Base-by-base conservation (phyloP, 2,329 filamentous ascomycete genomes). In the Colletotrichum sp. region DNA sequence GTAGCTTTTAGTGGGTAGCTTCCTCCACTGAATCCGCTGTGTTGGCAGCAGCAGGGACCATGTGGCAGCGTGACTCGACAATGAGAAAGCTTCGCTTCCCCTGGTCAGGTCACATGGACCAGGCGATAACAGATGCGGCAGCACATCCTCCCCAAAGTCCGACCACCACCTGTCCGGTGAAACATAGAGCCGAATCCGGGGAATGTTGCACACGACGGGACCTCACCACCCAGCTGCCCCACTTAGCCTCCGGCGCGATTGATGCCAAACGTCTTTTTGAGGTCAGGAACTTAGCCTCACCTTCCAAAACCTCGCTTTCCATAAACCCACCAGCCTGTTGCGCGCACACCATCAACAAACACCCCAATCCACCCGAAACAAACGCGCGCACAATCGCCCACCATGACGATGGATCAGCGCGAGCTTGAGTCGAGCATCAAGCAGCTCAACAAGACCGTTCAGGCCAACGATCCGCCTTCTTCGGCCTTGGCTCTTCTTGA, bases 401-500 rank as follows among this genome's bases (percentile, higher is more conserved):
- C n/a, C 38, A 76, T 76, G 69, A 66, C 75, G 58, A 76, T 98
- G 94, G 94, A 98, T 81, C 91, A 93, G 81, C 95, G 95, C 85
- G 94, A 96, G 82, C 94, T 98, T 71, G 91, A 93, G 80, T 87
- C 92, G 81, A 93, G 92, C 84, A 92, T 95, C 81, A 94, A 95
- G 86, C 92, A 93, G 82, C 90, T 98, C 81, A 91, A 90, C 80
- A 98, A 98, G 87, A 95, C 95, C 28, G 89, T 95, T 58, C 88
- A 89, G 62, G 92, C 92, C 72, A 94, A 94, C 81, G 95, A 98
- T 81, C 92, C 96, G 6, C 82, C 94, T 30, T 86, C 92, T 55
- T 94, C 91, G 76, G 90, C 98, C 66, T 87, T 97, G 71, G 89
- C 90, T 68, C 89, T 98, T 76, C 88, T 99, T 69, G 92, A 94